Evolutionary conservation across 441 rosid species (phyloP), one percentile per base, ranked within the genome.

Genomic region (Biscutella laevigata): DNA sequence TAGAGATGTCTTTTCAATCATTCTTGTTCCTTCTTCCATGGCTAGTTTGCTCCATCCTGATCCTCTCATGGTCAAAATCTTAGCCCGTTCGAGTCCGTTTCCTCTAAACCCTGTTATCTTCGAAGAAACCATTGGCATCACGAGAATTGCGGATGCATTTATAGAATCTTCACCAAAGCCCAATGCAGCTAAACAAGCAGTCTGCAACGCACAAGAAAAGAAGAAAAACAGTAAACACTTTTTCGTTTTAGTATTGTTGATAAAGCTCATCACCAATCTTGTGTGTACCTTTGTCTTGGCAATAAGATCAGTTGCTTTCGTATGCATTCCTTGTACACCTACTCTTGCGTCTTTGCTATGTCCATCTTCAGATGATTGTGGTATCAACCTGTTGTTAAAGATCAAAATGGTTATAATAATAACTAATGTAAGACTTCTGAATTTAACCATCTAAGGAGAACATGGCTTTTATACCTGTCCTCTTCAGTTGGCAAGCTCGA

Each of bases 101-200:
- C 91, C 87, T 71, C 96, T 77, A 53, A 91, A 91, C 25, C 95
- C 96, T 38, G 92, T 86, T 5, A 82, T 80, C 81, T 79, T 91
- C 7, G 98, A 88, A 20, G 96, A 91, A 40, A 88, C 82, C 96
- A 91, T 91, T 11, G 96, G 96, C 95, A 91, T 91, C 45, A 91
- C 98, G 1, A 91, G 79, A 45, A 85, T 61, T 7, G 98, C 96
- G 2, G 98, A 91, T 53, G 98, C 96, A 13, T 80, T 88, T 47
- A 91, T 88, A 0, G 98, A 77, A 59, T 88, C 98, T 57, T 88
- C 98, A 1, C 87, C 86, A n/a, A 88, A 74, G 48, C 96, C 91
- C 22, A 87, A 74, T 3, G 88, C 76, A 5, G 82, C 53, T 6
- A 81, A 71, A 51, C 80, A 84, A 48, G 86, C 88, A 70, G 66